Percentiles rank a stretch among this genome's conserved stretches.
These are phyloP conservation scores for Suhomyces sp. DNA, from an alignment of 805 yeast genomes.

Conservation along the genomic window DNA sequence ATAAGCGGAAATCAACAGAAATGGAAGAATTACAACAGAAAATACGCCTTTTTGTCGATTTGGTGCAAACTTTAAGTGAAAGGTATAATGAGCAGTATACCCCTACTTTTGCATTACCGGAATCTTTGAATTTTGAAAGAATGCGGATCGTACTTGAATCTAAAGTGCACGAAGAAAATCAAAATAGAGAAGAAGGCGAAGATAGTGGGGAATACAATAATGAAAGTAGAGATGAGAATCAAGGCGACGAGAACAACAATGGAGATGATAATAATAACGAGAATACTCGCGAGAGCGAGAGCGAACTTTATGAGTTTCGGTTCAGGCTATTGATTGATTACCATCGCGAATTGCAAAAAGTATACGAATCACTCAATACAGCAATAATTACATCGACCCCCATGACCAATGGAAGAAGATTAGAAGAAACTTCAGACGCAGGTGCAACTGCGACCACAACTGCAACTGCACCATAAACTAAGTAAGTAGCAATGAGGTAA, in stretches of 20 bases:
- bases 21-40: slow-evolving; percentile 13
- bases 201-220: too few relatives aligned
- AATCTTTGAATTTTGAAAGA: background rate
- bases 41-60: slow-evolving; percentile 4
- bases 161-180: background rate
- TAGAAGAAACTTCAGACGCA: background rate
- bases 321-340: slow-evolving; percentile 8
- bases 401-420: background rate
- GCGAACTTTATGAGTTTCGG: background rate
- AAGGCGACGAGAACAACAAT: background rate
- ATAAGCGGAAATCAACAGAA: slow-evolving; percentile 17
- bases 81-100: slow-evolving; percentile 8
- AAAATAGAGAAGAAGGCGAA: background rate
- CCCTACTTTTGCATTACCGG: slow-evolving; percentile 7
- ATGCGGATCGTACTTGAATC: background rate
- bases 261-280: background rate
- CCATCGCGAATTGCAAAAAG: slow-evolving; percentile 5
- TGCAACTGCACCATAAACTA: background rate
- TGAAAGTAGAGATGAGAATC: background rate
- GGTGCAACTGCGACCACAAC: background rate
- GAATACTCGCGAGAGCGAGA: background rate
- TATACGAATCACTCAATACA: slow-evolving; percentile 6
- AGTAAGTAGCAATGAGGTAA: background rate
- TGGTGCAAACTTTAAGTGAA: slow-evolving; percentile 8
- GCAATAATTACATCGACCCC: slow-evolving; percentile 6